Conservation (phyloP, 495 filamentous ascomycete species). For the Xylaria longipes region DNA sequence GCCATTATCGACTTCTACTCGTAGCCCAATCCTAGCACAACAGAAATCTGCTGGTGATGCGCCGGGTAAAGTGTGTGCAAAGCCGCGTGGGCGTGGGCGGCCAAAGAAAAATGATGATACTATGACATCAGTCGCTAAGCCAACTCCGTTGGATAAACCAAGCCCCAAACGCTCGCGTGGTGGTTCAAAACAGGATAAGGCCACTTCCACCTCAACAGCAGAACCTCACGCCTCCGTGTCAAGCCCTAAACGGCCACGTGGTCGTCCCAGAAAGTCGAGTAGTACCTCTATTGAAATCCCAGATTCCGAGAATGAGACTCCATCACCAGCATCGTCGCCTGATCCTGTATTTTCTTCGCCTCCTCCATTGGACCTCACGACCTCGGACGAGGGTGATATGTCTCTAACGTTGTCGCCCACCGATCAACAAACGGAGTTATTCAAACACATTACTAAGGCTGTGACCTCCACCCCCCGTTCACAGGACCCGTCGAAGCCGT, state of each 20-base stretch:
- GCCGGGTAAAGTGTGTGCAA: constrained; percentile 31
- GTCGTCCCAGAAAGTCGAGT: constrained; percentile 26
- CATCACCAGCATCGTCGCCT: constrained; percentile 48
- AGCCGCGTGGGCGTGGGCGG: constrained; percentile 53
- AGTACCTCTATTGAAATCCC: constrained; percentile 58
- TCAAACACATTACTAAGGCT: constrained; percentile 68
- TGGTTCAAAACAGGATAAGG: constrained; percentile 32
- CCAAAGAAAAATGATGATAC: constrained; percentile 37
- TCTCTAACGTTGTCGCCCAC: constrained; percentile 46
- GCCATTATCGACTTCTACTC: constrained; percentile 35
- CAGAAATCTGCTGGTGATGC: constrained; percentile 13
- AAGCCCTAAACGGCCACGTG: constrained; percentile 32
- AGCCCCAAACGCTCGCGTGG: constrained; percentile 26
- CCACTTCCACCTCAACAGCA: constrained; percentile 11
- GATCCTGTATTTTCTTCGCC: constrained; percentile 46
- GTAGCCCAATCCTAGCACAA: constrained; percentile 16
- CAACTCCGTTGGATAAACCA: background rate
- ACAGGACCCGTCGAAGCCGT: constrained; percentile 58
- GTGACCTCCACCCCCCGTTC: constrained; percentile 60
- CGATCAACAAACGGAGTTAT: constrained; percentile 53
- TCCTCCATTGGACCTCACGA: constrained; percentile 40
- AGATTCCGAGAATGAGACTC: constrained; percentile 62
- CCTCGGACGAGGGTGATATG: constrained; percentile 49
- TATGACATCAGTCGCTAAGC: constrained; percentile 18
- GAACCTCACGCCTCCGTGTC: constrained; percentile 24